Conservation (phyloP, 2,329 filamentous ascomycete species). For the Cordyceps fumosorosea region DNA sequence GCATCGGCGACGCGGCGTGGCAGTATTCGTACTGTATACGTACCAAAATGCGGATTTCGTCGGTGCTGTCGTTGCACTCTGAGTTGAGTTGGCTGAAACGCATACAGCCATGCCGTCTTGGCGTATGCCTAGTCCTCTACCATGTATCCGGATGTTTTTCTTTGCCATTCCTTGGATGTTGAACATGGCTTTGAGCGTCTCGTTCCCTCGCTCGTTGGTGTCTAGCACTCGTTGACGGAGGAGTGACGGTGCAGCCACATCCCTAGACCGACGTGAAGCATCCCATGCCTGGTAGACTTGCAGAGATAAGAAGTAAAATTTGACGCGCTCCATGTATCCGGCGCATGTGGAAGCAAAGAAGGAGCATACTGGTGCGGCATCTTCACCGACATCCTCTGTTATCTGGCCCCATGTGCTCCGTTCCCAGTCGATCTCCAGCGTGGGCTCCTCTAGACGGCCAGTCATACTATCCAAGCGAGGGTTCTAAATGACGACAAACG, state of each 20-base stretch:
- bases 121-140: background rate
- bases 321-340: background rate
- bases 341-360: background rate
- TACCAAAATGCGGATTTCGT: background rate
- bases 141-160: background rate
- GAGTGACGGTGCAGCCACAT: background rate
- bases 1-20: background rate
- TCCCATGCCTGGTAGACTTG: background rate
- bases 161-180: background rate
- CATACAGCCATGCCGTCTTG: background rate
- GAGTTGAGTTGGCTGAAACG: background rate
- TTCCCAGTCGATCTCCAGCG: background rate
- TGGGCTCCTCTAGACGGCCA: too few relatives aligned
- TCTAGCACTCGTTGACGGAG: background rate
- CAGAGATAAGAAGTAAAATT: background rate
- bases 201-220: background rate
- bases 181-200: background rate
- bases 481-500: too few relatives aligned
- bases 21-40: background rate
- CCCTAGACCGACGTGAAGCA: background rate
- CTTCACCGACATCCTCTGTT: background rate
- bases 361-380: background rate
- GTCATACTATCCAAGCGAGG: too few relatives aligned
- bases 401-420: background rate
- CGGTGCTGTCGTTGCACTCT: background rate